Evolutionary conservation across 441 rosid genomes (phyloP), one percentile per base, ranked within the genome.

Genomic region (Jatropha multifida): DNA sequence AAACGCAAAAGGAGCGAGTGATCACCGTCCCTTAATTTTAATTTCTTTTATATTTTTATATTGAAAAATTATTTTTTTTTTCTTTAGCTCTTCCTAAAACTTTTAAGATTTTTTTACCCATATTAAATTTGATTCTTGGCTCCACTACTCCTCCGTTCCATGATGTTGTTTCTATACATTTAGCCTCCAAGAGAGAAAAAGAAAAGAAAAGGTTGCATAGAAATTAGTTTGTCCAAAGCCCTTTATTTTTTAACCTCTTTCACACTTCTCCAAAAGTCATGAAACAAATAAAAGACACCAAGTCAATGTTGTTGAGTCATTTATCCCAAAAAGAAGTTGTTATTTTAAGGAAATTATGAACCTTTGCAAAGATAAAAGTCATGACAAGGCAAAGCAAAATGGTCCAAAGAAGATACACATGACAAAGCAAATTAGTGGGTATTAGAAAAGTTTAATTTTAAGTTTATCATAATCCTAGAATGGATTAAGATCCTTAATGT

Each of bases 301-400:
- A 52, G 7, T 5, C 20, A 18, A 54, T 54, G 7, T 2, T 54
- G 20, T 54, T 17, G 23, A 15, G 8, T 54, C 0, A 18, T 54
- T 54, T 54, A 54, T 54, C 8, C 18, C 7, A 17, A 54, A 32
- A 32, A 32, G 13, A 18, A 17, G 20, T 17, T 15, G 2, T 54
- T 17, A 52, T 17, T 52, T 54, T 1, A 54, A n/a, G 60, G 18
- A 56, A 18, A 15, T 2, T 58, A 20, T 58, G 0, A 20, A 58
- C 26, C 17, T n/a, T 20, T 7, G 3, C 1, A 56, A 58, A 58
- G 27, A 58, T 58, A 20, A 58, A 7, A 58, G 3, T 18, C 7
- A 58, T 58, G 61, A 20, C 61, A 58, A 58, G 61, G 61, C 61
- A 58, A 58, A 56, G 61, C 27, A 20, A 20, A 58, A 18, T 58